Conservation (phyloP, 2,329 filamentous ascomycete species). For the Acephala macrosclerotiorum region DNA sequence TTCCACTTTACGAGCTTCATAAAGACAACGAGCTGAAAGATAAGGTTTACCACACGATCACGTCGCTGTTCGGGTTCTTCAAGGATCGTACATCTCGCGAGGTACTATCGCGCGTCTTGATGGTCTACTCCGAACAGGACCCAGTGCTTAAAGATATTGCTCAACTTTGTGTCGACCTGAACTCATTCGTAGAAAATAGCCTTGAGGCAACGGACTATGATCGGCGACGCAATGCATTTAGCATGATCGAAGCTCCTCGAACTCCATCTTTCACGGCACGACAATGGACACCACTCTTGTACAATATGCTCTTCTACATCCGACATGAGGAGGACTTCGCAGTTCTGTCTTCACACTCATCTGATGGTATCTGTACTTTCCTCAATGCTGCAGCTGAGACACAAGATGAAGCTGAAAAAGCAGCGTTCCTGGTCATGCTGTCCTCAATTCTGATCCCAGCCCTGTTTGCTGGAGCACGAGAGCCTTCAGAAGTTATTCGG, state of each 20-base stretch:
- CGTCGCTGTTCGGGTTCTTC: constrained; percentile 89
- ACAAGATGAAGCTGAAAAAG: constrained; percentile 49
- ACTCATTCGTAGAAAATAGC: constrained; percentile 75
- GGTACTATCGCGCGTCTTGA: constrained; percentile 75
- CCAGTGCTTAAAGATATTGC: constrained; percentile 68
- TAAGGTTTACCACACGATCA: constrained; percentile 75
- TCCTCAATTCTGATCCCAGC: constrained; percentile 74
- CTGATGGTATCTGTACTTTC: constrained; percentile 80
- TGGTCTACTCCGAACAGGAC: constrained; percentile 72
- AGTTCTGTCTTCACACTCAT: constrained; percentile 80
- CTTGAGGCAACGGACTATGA: constrained; percentile 92
- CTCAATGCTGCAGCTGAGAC: constrained; percentile 67
- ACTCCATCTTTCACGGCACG: constrained; percentile 66
- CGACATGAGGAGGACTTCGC: constrained; percentile 88
- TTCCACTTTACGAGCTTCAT: constrained; percentile 67
- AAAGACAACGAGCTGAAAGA: constrained; percentile 64
- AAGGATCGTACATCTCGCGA: constrained; percentile 80
- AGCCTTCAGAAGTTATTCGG: constrained; percentile 83
- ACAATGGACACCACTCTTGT: constrained; percentile 88
- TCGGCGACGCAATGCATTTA: constrained; percentile 79
- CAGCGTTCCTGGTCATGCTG: constrained; percentile 65
- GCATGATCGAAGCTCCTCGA: constrained; percentile 69
- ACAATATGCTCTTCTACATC: constrained; percentile 90
- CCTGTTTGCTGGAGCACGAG: constrained; percentile 77
- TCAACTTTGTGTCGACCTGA: constrained; percentile 77